Evolutionary conservation across 2,329 filamentous ascomycete genomes (phyloP).

Genomic region (Anthostomella pinea): DNA sequence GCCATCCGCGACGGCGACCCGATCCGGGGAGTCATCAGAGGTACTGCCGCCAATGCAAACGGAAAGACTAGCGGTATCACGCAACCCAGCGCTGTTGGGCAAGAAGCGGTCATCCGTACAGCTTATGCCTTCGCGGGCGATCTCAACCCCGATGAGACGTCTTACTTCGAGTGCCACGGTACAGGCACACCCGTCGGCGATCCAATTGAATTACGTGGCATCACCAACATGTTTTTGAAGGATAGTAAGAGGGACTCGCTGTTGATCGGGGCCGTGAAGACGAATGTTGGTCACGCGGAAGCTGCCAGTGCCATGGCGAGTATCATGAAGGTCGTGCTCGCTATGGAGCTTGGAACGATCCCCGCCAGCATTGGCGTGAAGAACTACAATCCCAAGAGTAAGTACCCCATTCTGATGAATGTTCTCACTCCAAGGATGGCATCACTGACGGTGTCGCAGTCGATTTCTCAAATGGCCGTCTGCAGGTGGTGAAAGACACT

Average conservation of each 20-base stretch:
- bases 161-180: no score
- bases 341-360: constrained; percentile 3
- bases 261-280: no score
- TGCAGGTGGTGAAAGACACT: constrained; percentile 6
- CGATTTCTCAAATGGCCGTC: constrained; percentile 6
- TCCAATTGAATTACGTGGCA: no score
- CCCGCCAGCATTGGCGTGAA: constrained; percentile 1
- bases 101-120: no score
- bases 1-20: constrained; percentile 12
- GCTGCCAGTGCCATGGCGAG: constrained; percentile 3
- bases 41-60: no score
- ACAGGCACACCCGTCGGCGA: no score
- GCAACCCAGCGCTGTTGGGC: no score
- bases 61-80: no score
- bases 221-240: constrained; percentile 4
- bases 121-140: no score
- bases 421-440: neutral
- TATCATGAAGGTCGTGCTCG: constrained; percentile 1
- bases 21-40: no score
- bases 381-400: constrained; percentile 10
- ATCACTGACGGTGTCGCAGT: constrained; percentile 3
- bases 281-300: constrained; percentile 2
- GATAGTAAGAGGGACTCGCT: no score
- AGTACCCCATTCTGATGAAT: neutral
- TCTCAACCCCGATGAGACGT: no score